Conservation (phyloP, 108 stramenopile species). For the Licmophora abbreviata region DNA sequence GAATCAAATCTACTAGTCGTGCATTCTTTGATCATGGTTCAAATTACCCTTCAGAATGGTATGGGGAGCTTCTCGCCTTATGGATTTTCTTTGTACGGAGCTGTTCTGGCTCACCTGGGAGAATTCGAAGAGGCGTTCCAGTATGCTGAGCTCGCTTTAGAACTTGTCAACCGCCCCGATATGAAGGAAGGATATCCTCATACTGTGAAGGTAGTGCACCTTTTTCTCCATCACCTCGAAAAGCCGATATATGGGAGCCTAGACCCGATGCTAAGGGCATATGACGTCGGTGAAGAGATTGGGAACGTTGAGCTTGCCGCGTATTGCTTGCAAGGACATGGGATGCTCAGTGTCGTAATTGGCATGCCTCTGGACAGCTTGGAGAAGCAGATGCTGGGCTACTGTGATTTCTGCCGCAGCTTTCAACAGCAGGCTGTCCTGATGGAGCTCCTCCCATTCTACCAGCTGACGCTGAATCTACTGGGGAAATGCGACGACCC, state of each 20-base stretch:
- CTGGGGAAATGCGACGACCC: constrained; percentile 15
- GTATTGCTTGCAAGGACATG: no score
- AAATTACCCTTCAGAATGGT: background rate
- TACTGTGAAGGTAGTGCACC: constrained; percentile 1
- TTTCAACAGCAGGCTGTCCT: background rate
- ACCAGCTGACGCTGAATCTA: no score
- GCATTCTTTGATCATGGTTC: background rate
- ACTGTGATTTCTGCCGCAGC: no score
- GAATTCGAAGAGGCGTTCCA: constrained; percentile 7
- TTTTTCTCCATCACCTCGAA: constrained; percentile 4
- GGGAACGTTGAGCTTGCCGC: constrained; percentile 14
- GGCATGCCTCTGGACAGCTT: no score
- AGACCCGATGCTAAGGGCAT: constrained; percentile 19
- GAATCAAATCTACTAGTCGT: background rate
- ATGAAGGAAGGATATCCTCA: constrained; percentile 8
- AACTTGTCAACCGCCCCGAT: constrained; percentile 8
- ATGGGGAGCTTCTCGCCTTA: background rate
- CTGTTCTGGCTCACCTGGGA: constrained; percentile 1
- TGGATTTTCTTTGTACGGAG: background rate
- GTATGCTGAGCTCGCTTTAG: constrained; percentile 8
- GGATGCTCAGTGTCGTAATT: no score
- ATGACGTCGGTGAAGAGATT: constrained; percentile 8
- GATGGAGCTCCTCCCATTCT: background rate
- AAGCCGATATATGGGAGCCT: constrained; percentile 20
- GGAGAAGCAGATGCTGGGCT: no score